Evolutionary conservation across 148 eudicot species (phyloP).

Genomic region (Rhododendron simsii): DNA sequence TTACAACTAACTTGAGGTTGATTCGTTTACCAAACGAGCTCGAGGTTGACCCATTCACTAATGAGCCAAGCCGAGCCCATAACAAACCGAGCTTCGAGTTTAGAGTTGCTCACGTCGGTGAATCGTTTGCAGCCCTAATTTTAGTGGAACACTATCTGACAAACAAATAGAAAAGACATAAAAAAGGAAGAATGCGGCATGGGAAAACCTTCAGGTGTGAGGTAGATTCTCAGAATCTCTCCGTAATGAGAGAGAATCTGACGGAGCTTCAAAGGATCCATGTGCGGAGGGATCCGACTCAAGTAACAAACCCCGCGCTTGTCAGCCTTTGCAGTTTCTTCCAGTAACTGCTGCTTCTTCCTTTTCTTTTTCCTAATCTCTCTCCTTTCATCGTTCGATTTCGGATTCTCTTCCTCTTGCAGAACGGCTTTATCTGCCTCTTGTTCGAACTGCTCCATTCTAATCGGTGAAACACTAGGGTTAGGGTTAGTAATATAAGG

Average conservation of each 20-base stretch:
- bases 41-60: not conserved
- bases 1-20: not conserved
- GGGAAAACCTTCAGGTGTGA: conserved; percentile 62
- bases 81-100: not conserved
- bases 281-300: conserved; percentile 79
- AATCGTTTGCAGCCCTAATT: not conserved
- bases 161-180: not conserved
- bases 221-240: conserved; percentile 67
- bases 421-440: not conserved
- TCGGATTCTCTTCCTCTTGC: not conserved
- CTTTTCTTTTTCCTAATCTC: conserved; percentile 36
- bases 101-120: not conserved
- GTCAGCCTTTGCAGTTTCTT: conserved; percentile 52
- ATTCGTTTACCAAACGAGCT: not conserved
- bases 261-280: conserved; percentile 76
- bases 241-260: conserved; percentile 70
- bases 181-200: not conserved
- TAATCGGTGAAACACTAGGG: not conserved
- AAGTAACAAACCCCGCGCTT: conserved; percentile 76
- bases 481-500: not conserved
- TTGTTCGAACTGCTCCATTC: conserved; percentile 10
- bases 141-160: not conserved
- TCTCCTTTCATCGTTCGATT: conserved; percentile 15
- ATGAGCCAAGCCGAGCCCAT: not conserved
- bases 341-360: conserved; percentile 42